phyloP scores from a whole-genome alignment of 2,329 filamentous ascomycete genomes.

The Aspergillus alliaceus region DNA sequence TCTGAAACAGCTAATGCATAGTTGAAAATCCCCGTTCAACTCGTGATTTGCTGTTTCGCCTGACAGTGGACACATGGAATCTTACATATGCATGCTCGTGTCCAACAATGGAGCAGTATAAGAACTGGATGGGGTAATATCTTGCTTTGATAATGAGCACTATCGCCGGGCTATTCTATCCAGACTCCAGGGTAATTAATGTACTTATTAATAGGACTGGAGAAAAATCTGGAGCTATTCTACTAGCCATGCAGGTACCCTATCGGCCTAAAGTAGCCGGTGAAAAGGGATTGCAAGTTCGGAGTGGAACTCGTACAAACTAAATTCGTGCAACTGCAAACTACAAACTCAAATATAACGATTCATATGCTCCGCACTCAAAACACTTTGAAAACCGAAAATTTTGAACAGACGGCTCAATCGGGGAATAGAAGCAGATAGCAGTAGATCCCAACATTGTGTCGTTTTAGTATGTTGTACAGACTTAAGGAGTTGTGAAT shows the following conservation, averaged over 20 bases:
- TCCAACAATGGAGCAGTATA: not conserved
- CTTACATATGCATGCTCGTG: not conserved
- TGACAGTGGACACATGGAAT: not conserved
- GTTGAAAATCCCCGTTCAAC: not conserved
- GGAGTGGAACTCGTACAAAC: not conserved
- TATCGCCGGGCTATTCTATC: not conserved
- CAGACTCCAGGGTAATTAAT: not conserved
- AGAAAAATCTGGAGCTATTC: not conserved
- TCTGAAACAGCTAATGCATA: slow-evolving; percentile 8
- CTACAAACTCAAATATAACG: not conserved
- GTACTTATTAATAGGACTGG: not conserved
- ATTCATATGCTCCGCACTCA: not conserved
- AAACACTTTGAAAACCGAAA: not conserved
- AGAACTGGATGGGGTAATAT: not conserved
- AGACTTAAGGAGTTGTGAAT: no score
- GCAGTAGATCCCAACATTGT: not conserved
- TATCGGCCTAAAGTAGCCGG: not conserved
- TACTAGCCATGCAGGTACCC: slow-evolving; percentile 7
- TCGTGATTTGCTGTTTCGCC: slow-evolving; percentile 4
- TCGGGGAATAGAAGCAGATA: not conserved
- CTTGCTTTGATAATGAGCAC: not conserved
- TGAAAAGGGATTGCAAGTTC: not conserved
- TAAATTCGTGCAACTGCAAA: not conserved
- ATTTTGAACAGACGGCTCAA: not conserved
- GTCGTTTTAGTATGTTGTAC: no score